Percentiles rank a stretch among this genome's conserved stretches.
Evolutionary conservation across 768 basidiomycete species (phyloP).

Genomic region (Aureoboletus auriporus): DNA sequence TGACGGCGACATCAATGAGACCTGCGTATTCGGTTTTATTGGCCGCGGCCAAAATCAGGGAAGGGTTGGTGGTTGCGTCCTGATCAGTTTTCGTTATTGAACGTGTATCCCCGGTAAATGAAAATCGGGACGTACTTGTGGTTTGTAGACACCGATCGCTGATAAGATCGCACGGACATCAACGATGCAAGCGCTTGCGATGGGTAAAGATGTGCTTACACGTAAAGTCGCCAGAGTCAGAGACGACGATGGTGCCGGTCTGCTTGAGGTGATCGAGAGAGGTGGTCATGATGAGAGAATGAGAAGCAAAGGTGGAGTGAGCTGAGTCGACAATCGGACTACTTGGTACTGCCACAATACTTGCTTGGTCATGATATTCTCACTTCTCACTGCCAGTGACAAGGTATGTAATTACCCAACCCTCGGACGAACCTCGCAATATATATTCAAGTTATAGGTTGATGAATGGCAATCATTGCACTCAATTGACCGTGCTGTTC

Average conservation of each 20-base stretch:
- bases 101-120: conserved; percentile 5
- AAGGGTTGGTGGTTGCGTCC: conserved; percentile 99
- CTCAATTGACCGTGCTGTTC: too few relatives aligned
- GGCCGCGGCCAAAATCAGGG: conserved; percentile 88
- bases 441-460: too few relatives aligned
- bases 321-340: conserved; percentile 9
- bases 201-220: conserved; percentile 35
- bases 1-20: conserved; percentile 73
- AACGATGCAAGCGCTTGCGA: conserved; percentile 16
- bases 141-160: conserved; percentile 97
- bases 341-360: conserved; percentile 4
- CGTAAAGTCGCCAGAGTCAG: conserved; percentile 96
- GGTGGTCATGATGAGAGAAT: conserved; percentile 59
- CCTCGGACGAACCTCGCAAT: too few relatives aligned
- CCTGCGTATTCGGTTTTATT: conserved; percentile 83
- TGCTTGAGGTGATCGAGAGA: conserved; percentile 84
- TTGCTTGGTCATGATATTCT: conserved; percentile 4
- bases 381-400: too few relatives aligned
- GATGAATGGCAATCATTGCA: too few relatives aligned
- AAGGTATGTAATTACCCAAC: too few relatives aligned
- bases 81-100: conserved; percentile 29
- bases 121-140: conserved; percentile 52
- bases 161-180: conserved; percentile 25
- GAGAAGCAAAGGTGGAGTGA: not conserved
- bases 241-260: conserved; percentile 94